A percentile compares a stretch with the other conserved stretches of the same genome.
These are phyloP conservation scores for Protostelium mycophagum DNA, from an alignment of 78 protist species.

Conservation along the genomic window DNA sequence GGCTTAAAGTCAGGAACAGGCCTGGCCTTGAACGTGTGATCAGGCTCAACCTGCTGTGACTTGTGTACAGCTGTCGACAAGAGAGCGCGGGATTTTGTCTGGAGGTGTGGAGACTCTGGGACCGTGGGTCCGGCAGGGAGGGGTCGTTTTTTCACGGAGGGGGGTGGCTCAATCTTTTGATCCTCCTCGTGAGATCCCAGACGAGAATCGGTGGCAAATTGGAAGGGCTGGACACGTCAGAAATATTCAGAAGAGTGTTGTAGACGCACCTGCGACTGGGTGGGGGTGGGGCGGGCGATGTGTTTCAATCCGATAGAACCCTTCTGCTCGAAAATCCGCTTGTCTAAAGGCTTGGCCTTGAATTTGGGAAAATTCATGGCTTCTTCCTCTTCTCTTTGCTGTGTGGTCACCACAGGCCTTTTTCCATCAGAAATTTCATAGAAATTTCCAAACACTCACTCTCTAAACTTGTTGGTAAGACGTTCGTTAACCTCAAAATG, in stretches of 20 bases:
- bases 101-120: background rate
- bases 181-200: background rate
- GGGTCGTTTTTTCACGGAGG: background rate
- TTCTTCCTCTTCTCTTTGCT: background rate
- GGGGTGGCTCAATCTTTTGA: background rate
- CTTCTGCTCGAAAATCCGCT: background rate
- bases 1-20: background rate
- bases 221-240: background rate
- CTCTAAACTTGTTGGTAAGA: background rate
- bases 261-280: background rate
- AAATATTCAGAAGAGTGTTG: background rate
- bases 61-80: too few relatives aligned
- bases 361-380: background rate
- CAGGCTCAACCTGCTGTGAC: background rate
- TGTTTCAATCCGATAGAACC: background rate
- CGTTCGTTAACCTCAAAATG: background rate
- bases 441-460: background rate
- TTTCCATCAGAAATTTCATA: background rate
- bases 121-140: background rate
- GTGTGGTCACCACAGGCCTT: background rate
- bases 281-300: background rate
- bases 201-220: background rate
- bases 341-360: background rate
- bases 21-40: background rate
- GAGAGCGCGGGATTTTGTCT: background rate